Conservation (phyloP, 148 eudicot genomes). For the Rhododendron vialii region DNA sequence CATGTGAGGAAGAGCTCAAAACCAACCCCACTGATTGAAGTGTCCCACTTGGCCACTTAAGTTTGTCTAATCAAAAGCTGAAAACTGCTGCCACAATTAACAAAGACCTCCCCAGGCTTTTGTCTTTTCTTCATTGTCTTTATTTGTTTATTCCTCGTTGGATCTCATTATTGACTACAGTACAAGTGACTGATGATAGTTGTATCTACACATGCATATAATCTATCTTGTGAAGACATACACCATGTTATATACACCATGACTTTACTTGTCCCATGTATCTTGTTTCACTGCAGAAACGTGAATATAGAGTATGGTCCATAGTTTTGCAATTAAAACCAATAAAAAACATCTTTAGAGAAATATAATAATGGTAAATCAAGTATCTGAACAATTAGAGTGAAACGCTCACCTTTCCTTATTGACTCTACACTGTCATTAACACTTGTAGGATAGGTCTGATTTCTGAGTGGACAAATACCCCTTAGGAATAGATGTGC, state of each 20-base stretch:
- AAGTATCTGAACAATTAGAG: not conserved
- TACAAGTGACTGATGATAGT: not conserved
- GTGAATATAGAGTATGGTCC: not conserved
- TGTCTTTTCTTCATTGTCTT: not conserved
- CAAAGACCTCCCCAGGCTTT: not conserved
- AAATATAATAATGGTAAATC: not conserved
- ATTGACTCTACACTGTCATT: not conserved
- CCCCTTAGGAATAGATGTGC: no score
- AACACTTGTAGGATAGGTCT: not conserved
- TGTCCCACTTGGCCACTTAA: not conserved
- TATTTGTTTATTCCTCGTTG: not conserved
- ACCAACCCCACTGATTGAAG: not conserved
- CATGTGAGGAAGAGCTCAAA: not conserved
- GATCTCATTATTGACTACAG: not conserved
- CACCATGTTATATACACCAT: not conserved
- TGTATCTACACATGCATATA: not conserved
- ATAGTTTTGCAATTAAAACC: not conserved
- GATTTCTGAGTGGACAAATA: no score
- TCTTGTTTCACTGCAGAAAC: not conserved
- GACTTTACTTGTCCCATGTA: not conserved
- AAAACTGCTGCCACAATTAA: not conserved
- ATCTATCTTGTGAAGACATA: not conserved
- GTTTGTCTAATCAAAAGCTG: not conserved
- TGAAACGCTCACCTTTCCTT: not conserved
- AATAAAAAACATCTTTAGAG: not conserved